These are phyloP conservation scores for Rhodotorula glutinis DNA, from an alignment of 1,284 basidiomycete species.

Conservation along the genomic window DNA sequence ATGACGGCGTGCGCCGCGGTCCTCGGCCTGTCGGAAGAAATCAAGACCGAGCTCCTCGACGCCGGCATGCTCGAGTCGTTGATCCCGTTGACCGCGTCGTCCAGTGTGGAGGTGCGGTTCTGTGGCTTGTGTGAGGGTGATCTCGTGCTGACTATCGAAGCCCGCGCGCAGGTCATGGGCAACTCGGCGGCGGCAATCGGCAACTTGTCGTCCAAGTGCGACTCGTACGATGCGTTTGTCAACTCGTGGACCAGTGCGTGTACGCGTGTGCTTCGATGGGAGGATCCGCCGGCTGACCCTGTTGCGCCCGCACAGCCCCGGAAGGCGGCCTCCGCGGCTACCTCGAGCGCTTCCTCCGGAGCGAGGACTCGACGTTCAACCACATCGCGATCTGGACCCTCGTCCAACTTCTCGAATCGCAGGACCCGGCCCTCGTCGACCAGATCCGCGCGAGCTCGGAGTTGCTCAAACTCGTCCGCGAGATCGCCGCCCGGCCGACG, in stretches of 20 bases:
- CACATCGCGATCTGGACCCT: conserved; percentile 99
- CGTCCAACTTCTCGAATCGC: conserved; percentile 80
- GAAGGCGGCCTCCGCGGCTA: conserved; percentile 97
- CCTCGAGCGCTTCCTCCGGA: conserved; percentile 88
- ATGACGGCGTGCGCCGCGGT: conserved; percentile 99
- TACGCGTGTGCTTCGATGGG: too few relatives aligned
- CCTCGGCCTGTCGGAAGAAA: conserved; percentile 84
- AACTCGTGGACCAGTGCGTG: background rate
- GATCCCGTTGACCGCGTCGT: conserved; percentile 92
- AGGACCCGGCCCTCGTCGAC: background rate
- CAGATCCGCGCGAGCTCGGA: conserved; percentile 54
- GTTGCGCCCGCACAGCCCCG: conserved; percentile 97
- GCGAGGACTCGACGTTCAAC: conserved; percentile 97
- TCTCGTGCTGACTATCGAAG: background rate
- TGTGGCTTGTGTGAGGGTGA: background rate
- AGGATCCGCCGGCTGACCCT: conserved; percentile 90
- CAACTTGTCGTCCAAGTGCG: conserved; percentile 93
- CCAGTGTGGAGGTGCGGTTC: conserved; percentile 82
- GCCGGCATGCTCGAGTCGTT: conserved; percentile 98
- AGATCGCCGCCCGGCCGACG: conserved; percentile 60
- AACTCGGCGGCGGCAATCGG: conserved; percentile 97
- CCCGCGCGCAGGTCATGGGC: conserved; percentile 57
- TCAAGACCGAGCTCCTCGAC: conserved; percentile 91
- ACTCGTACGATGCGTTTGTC: background rate
- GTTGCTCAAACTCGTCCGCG: conserved; percentile 79